phyloP scores from a whole-genome alignment of 495 filamentous ascomycete species.

The Tuber umbilicatum region DNA sequence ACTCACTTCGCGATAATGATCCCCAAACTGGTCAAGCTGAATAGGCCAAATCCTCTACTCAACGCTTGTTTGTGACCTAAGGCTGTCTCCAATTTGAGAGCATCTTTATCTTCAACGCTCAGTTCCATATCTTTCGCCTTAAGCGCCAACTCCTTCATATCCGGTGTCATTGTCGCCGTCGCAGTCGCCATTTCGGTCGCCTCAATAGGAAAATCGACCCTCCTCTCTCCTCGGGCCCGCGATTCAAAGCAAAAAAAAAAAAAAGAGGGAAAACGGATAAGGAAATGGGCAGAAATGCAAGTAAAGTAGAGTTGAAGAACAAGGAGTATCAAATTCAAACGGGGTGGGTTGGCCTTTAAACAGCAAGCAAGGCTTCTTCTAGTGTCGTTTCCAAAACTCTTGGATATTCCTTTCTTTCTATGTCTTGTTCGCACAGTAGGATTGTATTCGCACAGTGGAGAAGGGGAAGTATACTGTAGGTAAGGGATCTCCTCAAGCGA shows the following conservation, averaged over 20 bases:
- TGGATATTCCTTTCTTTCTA: neutral
- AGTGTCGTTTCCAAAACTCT: neutral
- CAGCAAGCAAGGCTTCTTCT: neutral
- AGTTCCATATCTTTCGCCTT: slow-evolving; percentile 32
- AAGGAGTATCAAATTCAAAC: neutral
- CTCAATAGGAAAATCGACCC: neutral
- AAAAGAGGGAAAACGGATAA: neutral
- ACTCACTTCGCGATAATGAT: slow-evolving; percentile 49
- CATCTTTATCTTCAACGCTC: slow-evolving; percentile 45
- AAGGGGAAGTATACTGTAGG: neutral
- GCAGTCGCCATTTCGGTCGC: neutral
- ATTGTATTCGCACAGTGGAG: neutral
- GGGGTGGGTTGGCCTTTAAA: neutral
- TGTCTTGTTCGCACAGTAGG: neutral
- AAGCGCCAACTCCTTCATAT: neutral
- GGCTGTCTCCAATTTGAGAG: slow-evolving; percentile 48
- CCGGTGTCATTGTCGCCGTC: neutral
- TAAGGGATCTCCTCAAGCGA: neutral
- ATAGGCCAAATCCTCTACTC: slow-evolving; percentile 48
- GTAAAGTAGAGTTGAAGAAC: neutral
- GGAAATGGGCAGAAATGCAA: neutral
- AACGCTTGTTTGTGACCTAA: slow-evolving; percentile 51
- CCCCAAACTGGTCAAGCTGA: slow-evolving; percentile 47
- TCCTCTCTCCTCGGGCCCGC: neutral
- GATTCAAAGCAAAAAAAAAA: neutral